Base-by-base conservation (phyloP, 352 stramenopile genomes). In the Phytopythium delawarense region DNA sequence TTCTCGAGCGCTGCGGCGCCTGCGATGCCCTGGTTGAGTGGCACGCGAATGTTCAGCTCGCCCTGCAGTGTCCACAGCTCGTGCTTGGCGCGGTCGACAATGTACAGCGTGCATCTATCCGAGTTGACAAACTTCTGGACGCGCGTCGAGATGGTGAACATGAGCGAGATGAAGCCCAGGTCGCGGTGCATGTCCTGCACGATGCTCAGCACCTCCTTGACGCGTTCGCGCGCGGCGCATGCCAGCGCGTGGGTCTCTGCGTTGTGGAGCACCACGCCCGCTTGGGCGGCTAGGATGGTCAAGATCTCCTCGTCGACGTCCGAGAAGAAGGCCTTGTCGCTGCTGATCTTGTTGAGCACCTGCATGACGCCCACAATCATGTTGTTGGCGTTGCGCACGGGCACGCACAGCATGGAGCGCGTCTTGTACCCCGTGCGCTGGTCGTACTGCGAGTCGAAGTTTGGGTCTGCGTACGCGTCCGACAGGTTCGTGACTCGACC, bases 391-490 rank as follows among this genome's bases (percentile, higher is more conserved):
- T 94, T 89, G 42, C 80, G 80, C 3, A 98, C 84, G 0, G 96
- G 96, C 12, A 95, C 79, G 30, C 88, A 97, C n/a, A 99, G 70
- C 60, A 98, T 92, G 35, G 81, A 96, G 34, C 78, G 81, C 16
- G 96, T 98, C 45, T 87, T 79, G 69, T 97, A 98, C 4, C 93
- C 94, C 13, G 91, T 98, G 57, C 91, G 74, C 48, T 92, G 75
- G 56, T 98, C 94, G 65, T 98, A 96, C 34, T 95, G 79, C 53
- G 77, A 79, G 62, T 98, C 92, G 65, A 99, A 99, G 57, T 91
- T 90, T 1, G 83, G 68, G 59, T 98, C 93, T n/a, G 91, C 66
- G 65, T 98, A 98, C 1, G 93, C 95, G 65, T 99, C 89, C 7
- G 65, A 71, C 54, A 98, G 96, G 69, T 97, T 97, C 58, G 97